phyloP scores from a whole-genome alignment of 345 rosid genomes.

The Nephelium lappaceum region DNA sequence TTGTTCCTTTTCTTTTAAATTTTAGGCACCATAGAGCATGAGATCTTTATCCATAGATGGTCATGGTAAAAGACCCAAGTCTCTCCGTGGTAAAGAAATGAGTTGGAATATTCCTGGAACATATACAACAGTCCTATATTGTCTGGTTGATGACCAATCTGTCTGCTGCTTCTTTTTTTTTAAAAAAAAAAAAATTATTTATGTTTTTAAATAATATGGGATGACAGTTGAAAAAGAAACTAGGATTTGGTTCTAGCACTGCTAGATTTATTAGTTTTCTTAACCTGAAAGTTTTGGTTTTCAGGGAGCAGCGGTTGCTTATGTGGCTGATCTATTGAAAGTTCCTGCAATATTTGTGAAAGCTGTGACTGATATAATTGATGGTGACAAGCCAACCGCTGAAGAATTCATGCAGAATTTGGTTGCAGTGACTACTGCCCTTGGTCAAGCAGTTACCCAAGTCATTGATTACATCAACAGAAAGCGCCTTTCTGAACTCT shows the following conservation, averaged over 20 bases:
- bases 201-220: background rate
- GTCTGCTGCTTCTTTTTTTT: background rate
- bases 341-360: constrained; percentile 82
- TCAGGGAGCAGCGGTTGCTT: constrained; percentile 91
- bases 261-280: background rate
- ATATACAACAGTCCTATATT: background rate
- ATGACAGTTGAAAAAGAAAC: background rate
- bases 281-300: background rate
- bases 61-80: background rate
- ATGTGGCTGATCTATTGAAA: constrained; percentile 78
- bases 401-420: constrained; percentile 85
- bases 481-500: constrained; percentile 72
- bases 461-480: constrained; percentile 68
- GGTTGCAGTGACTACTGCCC: constrained; percentile 62
- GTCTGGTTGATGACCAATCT: background rate
- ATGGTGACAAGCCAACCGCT: constrained; percentile 75
- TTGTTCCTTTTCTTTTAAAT: background rate
- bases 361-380: constrained; percentile 83
- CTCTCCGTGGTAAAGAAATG: background rate
- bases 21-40: background rate
- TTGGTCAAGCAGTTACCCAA: constrained; percentile 56
- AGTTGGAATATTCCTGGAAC: background rate
- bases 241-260: background rate
- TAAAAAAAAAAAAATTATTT: too few relatives aligned
- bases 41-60: background rate